phyloP scores from a whole-genome alignment of 106 monocot species.

The Dactylorhiza incarnata region DNA sequence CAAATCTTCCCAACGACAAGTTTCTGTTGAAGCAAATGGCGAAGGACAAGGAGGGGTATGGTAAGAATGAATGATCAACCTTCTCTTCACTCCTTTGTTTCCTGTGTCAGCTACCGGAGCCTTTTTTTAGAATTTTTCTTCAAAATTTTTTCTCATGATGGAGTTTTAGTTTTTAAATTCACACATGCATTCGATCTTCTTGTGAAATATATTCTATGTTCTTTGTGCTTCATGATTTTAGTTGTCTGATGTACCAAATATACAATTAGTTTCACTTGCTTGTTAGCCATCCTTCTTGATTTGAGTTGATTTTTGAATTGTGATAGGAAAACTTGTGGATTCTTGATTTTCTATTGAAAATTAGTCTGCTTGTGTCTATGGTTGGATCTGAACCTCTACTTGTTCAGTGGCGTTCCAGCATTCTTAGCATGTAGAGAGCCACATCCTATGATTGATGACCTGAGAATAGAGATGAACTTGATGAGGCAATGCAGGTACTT shows the following conservation, averaged over 20 bases:
- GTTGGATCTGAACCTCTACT: neutral
- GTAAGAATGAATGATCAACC: slow-evolving; percentile 24
- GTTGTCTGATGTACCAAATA: neutral
- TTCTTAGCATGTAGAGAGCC: neutral
- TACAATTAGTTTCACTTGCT: neutral
- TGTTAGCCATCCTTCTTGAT: neutral
- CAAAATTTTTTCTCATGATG: neutral
- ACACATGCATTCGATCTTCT: neutral
- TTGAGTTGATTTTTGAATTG: neutral
- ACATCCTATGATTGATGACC: neutral
- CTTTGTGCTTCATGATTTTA: neutral
- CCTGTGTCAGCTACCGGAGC: neutral
- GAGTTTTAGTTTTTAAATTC: neutral
- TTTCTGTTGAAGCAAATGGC: slow-evolving; percentile 67
- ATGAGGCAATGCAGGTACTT: slow-evolving; percentile 11
- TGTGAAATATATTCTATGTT: neutral
- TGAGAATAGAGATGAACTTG: slow-evolving; percentile 6
- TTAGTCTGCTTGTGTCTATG: neutral
- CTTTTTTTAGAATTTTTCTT: neutral
- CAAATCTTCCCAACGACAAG: slow-evolving; percentile 71
- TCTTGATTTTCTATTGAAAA: neutral
- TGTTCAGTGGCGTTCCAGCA: neutral
- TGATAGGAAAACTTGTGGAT: neutral
- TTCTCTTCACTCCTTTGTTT: neutral
- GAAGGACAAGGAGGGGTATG: slow-evolving; percentile 65